These are phyloP conservation scores for Clavispora asparagi DNA, from an alignment of 805 yeast species.

Conservation along the genomic window DNA sequence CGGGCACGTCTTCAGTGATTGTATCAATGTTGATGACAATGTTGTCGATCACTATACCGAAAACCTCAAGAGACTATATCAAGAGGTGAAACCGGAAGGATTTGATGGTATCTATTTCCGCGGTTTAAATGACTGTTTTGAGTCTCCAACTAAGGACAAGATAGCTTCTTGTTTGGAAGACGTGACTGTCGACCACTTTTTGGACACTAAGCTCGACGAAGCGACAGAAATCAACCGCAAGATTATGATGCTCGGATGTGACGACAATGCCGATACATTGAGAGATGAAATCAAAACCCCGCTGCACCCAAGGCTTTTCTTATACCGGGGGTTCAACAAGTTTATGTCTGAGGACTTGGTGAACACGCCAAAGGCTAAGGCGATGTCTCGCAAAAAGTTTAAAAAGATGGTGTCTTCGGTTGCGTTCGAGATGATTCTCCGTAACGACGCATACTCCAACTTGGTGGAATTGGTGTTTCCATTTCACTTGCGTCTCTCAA, in stretches of 20 bases:
- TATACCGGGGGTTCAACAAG: constrained; percentile 53
- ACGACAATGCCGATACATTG: constrained; percentile 33
- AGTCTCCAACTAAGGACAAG: constrained; percentile 13
- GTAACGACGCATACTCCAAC: constrained; percentile 63
- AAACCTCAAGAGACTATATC: constrained; percentile 40
- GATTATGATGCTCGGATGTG: constrained; percentile 32
- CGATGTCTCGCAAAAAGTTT: constrained; percentile 41
- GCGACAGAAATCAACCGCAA: constrained; percentile 34
- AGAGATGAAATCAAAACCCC: constrained; percentile 30
- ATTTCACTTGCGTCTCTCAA: constrained; percentile 53
- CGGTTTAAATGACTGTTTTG: constrained; percentile 33
- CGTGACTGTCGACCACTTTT: constrained; percentile 24
- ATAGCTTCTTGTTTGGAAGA: constrained; percentile 15
- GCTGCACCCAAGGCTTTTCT: constrained; percentile 45
- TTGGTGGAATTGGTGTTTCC: constrained; percentile 57
- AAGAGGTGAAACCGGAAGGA: constrained; percentile 27
- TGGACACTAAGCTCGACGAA: constrained; percentile 28
- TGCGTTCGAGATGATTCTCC: constrained; percentile 56
- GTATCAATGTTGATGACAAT: constrained; percentile 56
- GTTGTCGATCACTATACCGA: constrained; percentile 45
- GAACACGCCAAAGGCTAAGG: constrained; percentile 33
- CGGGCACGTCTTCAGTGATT: constrained; percentile 63
- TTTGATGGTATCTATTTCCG: constrained; percentile 24
- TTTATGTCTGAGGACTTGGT: constrained; percentile 57
- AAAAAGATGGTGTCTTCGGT: constrained; percentile 48